phyloP scores from a whole-genome alignment of 768 basidiomycete genomes.

The Auricularia auricula-judae region DNA sequence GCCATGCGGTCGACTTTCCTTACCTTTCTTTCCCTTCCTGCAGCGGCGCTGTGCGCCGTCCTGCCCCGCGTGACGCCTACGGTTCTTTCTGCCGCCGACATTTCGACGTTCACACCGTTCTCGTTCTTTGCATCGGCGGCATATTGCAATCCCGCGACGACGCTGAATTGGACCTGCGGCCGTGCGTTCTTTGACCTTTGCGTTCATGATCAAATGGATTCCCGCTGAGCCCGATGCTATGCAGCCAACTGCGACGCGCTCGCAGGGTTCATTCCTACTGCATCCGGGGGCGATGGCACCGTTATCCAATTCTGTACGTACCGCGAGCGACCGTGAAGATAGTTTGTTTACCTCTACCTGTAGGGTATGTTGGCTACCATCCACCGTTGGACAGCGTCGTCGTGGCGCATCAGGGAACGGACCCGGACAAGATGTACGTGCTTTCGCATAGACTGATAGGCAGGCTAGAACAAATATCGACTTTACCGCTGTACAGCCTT shows the following conservation, averaged over 20 bases:
- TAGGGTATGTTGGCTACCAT: constrained; percentile 27
- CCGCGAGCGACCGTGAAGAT: background rate
- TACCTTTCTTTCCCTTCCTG: background rate
- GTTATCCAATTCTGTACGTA: background rate
- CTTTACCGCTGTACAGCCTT: constrained; percentile 14
- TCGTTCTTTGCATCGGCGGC: constrained; percentile 9
- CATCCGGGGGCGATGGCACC: constrained; percentile 20
- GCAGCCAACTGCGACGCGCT: constrained; percentile 20
- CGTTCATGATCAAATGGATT: background rate
- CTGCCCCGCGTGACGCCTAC: background rate
- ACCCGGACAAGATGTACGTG: constrained; percentile 18
- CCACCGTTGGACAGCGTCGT: constrained; percentile 22
- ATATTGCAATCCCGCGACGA: constrained; percentile 24
- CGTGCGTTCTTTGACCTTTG: background rate
- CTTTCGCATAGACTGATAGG: background rate
- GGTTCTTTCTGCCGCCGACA: background rate
- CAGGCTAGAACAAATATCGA: background rate
- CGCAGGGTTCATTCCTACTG: constrained; percentile 16
- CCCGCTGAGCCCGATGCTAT: background rate
- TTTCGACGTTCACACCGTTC: background rate
- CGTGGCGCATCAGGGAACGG: constrained; percentile 33
- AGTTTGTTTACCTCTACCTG: background rate
- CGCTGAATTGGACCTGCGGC: constrained; percentile 26
- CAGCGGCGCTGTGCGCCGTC: background rate
- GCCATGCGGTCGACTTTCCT: background rate